Evolutionary conservation across 2,329 filamentous ascomycete species (phyloP).

Genomic region (Curvularia eragrostidis): DNA sequence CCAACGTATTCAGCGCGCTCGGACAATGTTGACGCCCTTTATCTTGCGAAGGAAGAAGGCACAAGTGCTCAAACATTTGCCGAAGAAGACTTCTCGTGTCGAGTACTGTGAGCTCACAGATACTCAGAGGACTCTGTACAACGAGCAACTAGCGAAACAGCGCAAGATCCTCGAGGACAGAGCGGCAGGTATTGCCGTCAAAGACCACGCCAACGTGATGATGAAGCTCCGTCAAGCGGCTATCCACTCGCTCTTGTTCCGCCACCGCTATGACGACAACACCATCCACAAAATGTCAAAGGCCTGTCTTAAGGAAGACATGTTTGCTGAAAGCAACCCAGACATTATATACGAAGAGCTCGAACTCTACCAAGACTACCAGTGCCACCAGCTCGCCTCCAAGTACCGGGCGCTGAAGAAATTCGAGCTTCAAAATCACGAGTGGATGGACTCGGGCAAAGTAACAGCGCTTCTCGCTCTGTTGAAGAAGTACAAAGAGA

Average conservation of each 20-base stretch:
- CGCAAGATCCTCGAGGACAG: conserved; percentile 66
- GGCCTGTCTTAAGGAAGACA: conserved; percentile 74
- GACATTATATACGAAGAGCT: conserved; percentile 63
- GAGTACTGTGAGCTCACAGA: conserved; percentile 81
- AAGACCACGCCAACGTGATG: conserved; percentile 64
- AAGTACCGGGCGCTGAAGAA: conserved; percentile 62
- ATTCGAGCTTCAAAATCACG: conserved; percentile 64
- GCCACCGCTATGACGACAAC: conserved; percentile 77
- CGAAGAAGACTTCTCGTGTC: conserved; percentile 77
- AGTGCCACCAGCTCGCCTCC: conserved; percentile 64
- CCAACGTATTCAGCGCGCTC: conserved; percentile 83
- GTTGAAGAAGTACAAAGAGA: conserved; percentile 73
- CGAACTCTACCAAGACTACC: conserved; percentile 64
- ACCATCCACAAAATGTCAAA: conserved; percentile 78
- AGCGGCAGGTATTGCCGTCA: conserved; percentile 62
- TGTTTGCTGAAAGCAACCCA: conserved; percentile 58
- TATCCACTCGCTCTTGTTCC: conserved; percentile 88
- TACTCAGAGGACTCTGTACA: conserved; percentile 76
- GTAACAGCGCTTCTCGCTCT: conserved; percentile 80
- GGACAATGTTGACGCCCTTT: conserved; percentile 93
- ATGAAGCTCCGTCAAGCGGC: conserved; percentile 93
- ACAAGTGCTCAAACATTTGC: conserved; percentile 84
- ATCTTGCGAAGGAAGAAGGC: conserved; percentile 93
- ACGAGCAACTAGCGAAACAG: conserved; percentile 69
- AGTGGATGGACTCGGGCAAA: conserved; percentile 81